Percentiles rank a stretch among this genome's conserved stretches.
Conservation (phyloP, 345 rosid species). For the Ceriops tagal region DNA sequence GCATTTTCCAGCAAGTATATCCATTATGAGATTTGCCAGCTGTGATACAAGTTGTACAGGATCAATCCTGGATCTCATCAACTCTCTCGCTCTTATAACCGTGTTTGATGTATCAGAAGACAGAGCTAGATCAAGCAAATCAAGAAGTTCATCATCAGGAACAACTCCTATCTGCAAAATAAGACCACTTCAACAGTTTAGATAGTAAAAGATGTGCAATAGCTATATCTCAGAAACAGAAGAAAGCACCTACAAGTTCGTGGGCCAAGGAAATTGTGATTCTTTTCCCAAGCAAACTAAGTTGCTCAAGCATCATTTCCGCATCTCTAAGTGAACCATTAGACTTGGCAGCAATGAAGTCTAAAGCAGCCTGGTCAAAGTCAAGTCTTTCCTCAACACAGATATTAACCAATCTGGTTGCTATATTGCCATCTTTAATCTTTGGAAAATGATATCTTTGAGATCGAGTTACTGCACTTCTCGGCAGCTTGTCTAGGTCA, state of each 20-base stretch:
- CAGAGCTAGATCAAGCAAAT: constrained; percentile 82
- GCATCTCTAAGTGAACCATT: constrained; percentile 95
- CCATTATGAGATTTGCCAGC: constrained; percentile 90
- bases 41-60: constrained; percentile 92
- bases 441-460: constrained; percentile 80
- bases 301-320: constrained; percentile 93
- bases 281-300: constrained; percentile 82
- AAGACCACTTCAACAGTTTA: constrained; percentile 5
- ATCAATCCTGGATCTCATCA: constrained; percentile 92
- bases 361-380: constrained; percentile 69
- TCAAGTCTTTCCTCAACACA: constrained; percentile 70
- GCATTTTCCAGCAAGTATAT: constrained; percentile 69
- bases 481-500: constrained; percentile 74
- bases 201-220: constrained; percentile 2
- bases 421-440: constrained; percentile 60
- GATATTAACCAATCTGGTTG: constrained; percentile 56
- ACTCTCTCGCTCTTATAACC: constrained; percentile 84
- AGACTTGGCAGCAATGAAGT: constrained; percentile 86
- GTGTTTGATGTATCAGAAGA: constrained; percentile 93
- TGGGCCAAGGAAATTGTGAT: constrained; percentile 69
- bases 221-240: constrained; percentile 3
- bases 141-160: constrained; percentile 92
- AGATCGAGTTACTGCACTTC: constrained; percentile 64
- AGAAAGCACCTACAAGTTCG: constrained; percentile 69
- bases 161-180: constrained; percentile 75